Conservation (phyloP, 2,329 filamentous ascomycete species). For the Sphaerulina vaccinii region DNA sequence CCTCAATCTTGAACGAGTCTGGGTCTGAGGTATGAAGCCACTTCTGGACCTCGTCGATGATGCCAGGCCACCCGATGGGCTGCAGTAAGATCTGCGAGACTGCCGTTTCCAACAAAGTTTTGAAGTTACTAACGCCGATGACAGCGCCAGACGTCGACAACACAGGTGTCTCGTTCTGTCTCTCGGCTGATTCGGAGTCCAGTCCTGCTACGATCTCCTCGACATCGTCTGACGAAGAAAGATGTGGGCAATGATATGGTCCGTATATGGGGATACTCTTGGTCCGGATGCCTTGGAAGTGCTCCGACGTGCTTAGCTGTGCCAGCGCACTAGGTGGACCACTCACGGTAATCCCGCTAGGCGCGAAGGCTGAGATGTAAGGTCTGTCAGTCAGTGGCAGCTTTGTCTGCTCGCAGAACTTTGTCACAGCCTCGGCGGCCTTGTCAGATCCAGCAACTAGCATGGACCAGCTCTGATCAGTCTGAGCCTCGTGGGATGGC, state of each 20-base stretch:
- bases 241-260: conserved; percentile 11
- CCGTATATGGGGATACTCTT: conserved; percentile 8
- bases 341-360: conserved; percentile 17
- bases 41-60: not conserved
- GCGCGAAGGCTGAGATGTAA: conserved; percentile 15
- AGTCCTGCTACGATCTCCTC: conserved; percentile 1
- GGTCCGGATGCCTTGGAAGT: not conserved
- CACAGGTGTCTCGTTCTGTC: not conserved
- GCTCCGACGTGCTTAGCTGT: conserved; percentile 4
- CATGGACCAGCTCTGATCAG: conserved; percentile 4
- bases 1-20: not conserved
- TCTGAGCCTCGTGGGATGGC: conserved; percentile 1
- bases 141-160: not conserved
- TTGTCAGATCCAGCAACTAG: not conserved
- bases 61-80: conserved; percentile 4
- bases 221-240: conserved; percentile 22
- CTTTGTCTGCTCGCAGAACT: conserved; percentile 7
- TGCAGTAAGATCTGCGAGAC: conserved; percentile 3
- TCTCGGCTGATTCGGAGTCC: not conserved
- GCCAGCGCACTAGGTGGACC: conserved; percentile 9
- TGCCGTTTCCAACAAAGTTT: not conserved
- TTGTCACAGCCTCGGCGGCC: conserved; percentile 1
- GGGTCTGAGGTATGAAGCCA: conserved; percentile 2
- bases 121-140: not conserved
- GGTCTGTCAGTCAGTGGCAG: conserved; percentile 12